Percentiles rank a stretch among this genome's conserved stretches.
phyloP scores from a whole-genome alignment of 805 yeast genomes.

The Yarrowia sp. region DNA sequence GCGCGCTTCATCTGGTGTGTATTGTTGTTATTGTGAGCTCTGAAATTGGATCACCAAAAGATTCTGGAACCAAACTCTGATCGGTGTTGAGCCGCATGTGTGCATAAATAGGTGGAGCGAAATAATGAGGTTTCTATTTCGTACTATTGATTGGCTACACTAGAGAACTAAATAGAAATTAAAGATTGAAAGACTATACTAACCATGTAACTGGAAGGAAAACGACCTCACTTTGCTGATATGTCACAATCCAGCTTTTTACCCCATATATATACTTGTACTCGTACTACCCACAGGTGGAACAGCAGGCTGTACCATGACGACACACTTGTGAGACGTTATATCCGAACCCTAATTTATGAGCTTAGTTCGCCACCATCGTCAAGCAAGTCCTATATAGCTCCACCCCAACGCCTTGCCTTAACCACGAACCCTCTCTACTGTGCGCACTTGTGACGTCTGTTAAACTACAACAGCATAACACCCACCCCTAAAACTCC shows the following conservation, averaged over 20 bases:
- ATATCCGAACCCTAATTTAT: background rate
- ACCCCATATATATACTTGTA: too few species aligned
- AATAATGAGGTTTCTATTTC: background rate
- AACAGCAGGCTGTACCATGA: background rate
- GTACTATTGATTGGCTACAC: too few species aligned
- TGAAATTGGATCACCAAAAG: background rate
- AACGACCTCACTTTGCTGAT: too few species aligned
- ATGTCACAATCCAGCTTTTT: too few species aligned
- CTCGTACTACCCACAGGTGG: background rate
- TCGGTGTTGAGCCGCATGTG: background rate
- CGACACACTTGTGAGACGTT: background rate
- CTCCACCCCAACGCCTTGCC: background rate
- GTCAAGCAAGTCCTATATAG: background rate
- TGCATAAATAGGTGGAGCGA: background rate
- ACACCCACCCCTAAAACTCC: background rate
- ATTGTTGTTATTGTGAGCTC: background rate
- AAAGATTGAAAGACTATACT: too few species aligned
- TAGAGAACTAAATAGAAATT: too few species aligned
- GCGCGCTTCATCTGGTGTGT: background rate
- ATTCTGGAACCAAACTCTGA: background rate
- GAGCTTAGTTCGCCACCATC: constrained; percentile 14
- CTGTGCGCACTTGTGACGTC: background rate
- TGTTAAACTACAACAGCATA: background rate
- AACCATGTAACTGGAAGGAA: too few species aligned
- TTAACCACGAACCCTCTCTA: background rate